Conservation (phyloP, 768 basidiomycete species). For the Lactifluus pinguis region DNA sequence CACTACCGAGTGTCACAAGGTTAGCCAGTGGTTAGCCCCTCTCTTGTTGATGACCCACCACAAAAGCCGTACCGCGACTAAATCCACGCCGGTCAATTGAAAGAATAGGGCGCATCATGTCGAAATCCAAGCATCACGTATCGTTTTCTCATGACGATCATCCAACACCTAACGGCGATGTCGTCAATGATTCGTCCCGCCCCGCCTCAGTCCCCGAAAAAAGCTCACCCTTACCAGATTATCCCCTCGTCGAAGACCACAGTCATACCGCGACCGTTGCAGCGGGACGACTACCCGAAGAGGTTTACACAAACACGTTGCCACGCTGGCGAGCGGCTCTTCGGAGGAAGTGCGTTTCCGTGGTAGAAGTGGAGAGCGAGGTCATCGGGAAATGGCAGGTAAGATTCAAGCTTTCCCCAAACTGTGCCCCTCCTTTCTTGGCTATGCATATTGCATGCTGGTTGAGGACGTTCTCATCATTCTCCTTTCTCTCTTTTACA, state of each 20-base stretch:
- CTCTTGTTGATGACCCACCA: too few species aligned
- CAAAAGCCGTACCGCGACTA: too few species aligned
- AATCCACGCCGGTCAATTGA: too few species aligned
- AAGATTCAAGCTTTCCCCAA: not conserved
- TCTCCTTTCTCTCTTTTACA: slow-evolving; percentile 10
- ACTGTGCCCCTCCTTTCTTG: not conserved
- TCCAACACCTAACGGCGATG: too few species aligned
- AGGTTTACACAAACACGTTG: slow-evolving; percentile 57
- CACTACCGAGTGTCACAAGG: too few species aligned
- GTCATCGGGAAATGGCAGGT: slow-evolving; percentile 65
- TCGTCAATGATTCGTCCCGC: not conserved
- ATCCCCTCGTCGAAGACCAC: not conserved
- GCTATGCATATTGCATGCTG: not conserved
- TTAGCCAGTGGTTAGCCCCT: too few species aligned
- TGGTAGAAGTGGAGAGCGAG: slow-evolving; percentile 49
- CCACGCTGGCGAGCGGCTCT: slow-evolving; percentile 58
- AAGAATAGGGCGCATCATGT: too few species aligned
- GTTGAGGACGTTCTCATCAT: not conserved
- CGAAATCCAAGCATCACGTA: not conserved
- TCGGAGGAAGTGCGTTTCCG: slow-evolving; percentile 43
- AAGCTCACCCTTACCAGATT: not conserved
- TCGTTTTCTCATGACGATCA: not conserved
- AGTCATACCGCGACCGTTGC: slow-evolving; percentile 4
- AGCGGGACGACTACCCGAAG: slow-evolving; percentile 28
- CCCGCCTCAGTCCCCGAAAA: not conserved